Percentiles rank a stretch among this genome's conserved stretches.
Conservation (phyloP, 23 red algal species). For the Gracilariopsis chorda region DNA sequence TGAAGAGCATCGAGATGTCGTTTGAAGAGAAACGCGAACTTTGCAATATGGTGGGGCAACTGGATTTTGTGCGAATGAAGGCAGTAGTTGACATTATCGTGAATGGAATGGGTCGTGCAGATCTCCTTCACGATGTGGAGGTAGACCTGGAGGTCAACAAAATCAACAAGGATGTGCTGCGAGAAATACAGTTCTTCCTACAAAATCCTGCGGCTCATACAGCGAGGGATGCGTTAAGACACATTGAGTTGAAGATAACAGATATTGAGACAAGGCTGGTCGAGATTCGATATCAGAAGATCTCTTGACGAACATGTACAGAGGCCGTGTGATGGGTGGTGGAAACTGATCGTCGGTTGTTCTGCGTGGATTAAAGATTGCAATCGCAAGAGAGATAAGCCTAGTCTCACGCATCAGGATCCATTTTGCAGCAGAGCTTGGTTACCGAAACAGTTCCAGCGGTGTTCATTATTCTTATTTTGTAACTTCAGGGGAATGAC, state of each 20-base stretch:
- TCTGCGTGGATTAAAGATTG: no score
- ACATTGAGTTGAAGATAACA: slow-evolving; percentile 46
- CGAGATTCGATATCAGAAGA: slow-evolving; percentile 38
- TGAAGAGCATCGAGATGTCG: slow-evolving; percentile 22
- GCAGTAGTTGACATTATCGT: slow-evolving; percentile 51
- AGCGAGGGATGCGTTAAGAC: slow-evolving; percentile 26
- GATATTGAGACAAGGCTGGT: slow-evolving; percentile 59
- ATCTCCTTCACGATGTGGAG: slow-evolving; percentile 40
- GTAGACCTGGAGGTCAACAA: slow-evolving; percentile 27
- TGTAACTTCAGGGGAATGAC: no score
- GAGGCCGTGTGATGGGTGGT: no score
- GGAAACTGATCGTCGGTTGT: no score
- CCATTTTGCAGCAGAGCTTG: no score
- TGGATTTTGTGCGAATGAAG: slow-evolving; percentile 63
- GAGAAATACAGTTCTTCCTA: slow-evolving; percentile 51
- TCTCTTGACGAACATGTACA: not conserved
- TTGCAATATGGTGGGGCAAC: not conserved
- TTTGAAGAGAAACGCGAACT: slow-evolving; percentile 17
- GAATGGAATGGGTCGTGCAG: slow-evolving; percentile 35
- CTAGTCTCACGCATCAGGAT: no score
- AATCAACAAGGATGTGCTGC: slow-evolving; percentile 23
- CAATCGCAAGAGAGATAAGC: no score
- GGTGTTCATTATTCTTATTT: no score
- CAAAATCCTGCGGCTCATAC: slow-evolving; percentile 27
- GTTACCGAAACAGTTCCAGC: no score